phyloP scores from a whole-genome alignment of 257 asterid genomes.

The Sherardia arvensis region DNA sequence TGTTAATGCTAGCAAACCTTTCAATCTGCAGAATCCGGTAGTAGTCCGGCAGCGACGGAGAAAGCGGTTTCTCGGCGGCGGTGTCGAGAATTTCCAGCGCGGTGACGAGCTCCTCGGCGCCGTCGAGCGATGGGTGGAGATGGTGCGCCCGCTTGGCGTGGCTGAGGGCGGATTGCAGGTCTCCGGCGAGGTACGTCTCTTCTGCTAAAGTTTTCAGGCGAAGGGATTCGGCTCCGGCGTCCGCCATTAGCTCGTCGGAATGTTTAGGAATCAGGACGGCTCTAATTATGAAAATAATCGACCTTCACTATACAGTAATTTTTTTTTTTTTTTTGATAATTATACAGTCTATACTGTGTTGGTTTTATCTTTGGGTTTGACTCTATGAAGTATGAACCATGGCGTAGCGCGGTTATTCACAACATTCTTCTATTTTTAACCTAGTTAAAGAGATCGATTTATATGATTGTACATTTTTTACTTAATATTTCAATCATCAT shows the following conservation, averaged over 20 bases:
- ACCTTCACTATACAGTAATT: too few species aligned
- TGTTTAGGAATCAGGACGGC: neutral
- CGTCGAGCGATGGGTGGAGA: constrained; percentile 43
- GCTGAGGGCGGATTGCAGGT: constrained; percentile 51
- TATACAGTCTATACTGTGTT: too few species aligned
- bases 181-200: constrained; percentile 39
- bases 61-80: constrained; percentile 21
- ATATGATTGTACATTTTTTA: too few species aligned
- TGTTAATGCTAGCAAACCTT: constrained; percentile 51
- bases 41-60: constrained; percentile 36
- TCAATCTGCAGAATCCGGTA: constrained; percentile 61
- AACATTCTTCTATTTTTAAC: too few species aligned
- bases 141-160: constrained; percentile 60
- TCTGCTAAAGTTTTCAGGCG: constrained; percentile 58
- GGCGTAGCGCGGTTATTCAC: too few species aligned
- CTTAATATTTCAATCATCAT: too few species aligned
- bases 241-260: constrained; percentile 1
- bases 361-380: too few species aligned
- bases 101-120: constrained; percentile 50
- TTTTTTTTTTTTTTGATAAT: too few species aligned
- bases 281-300: neutral
- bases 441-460: too few species aligned
- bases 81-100: constrained; percentile 51
- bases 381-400: too few species aligned
- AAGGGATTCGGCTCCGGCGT: constrained; percentile 15